Evolutionary conservation across 1,284 basidiomycete species (phyloP).

Genomic region (Veloboletus limbatus): DNA sequence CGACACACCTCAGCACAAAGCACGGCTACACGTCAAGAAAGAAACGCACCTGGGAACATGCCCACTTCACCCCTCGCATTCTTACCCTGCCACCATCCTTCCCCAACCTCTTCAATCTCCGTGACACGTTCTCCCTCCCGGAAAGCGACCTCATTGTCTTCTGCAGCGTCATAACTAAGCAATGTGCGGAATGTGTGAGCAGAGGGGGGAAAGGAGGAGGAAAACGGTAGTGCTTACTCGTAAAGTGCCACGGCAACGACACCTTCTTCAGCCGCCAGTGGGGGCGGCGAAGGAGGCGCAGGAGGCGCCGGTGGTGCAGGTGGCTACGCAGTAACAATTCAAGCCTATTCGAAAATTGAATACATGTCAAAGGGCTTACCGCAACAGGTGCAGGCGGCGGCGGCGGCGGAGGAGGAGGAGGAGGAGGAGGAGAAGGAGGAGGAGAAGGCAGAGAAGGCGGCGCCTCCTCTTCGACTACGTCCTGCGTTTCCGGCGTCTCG

Average conservation of each 20-base stretch:
- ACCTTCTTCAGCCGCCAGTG: conserved; percentile 57
- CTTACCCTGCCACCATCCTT: conserved; percentile 90
- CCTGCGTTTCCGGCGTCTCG: conserved; percentile 42
- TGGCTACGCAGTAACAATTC: conserved; percentile 37
- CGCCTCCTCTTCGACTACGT: conserved; percentile 35
- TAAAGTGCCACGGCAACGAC: conserved; percentile 71
- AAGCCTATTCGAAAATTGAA: not conserved
- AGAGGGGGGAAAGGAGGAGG: conserved; percentile 16
- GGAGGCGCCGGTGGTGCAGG: conserved; percentile 37
- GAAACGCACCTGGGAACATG: conserved; percentile 77
- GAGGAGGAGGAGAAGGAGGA: conserved; percentile 39
- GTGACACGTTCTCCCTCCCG: conserved; percentile 75
- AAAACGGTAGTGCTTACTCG: conserved; percentile 68
- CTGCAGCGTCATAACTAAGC: conserved; percentile 75
- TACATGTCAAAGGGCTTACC: conserved; percentile 27
- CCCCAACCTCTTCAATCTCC: conserved; percentile 68
- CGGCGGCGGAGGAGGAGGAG: conserved; percentile 42
- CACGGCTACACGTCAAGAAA: not conserved
- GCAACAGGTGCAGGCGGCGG: conserved; percentile 46
- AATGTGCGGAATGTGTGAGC: too few species aligned
- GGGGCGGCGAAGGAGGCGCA: too few species aligned
- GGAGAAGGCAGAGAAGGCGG: conserved; percentile 39
- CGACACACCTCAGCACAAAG: not conserved
- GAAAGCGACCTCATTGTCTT: conserved; percentile 89
- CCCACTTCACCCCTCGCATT: conserved; percentile 62